phyloP scores from a whole-genome alignment of 2,329 filamentous ascomycete genomes.

The Sclerotinia borealis region DNA sequence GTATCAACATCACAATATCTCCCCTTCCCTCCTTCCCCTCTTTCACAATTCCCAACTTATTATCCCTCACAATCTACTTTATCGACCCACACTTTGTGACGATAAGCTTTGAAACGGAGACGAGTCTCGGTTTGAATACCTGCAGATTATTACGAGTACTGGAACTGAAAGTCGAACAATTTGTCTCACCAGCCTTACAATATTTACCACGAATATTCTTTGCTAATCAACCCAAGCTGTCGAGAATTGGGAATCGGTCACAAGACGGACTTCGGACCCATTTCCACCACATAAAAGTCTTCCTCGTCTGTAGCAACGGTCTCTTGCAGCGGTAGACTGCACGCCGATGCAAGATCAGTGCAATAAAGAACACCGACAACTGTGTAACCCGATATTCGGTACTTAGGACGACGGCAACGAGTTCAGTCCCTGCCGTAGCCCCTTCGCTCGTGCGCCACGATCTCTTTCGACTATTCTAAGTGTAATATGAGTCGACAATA shows the following conservation, averaged over 20 bases:
- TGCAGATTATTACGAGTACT: conserved; percentile 3
- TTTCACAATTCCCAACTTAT: not conserved
- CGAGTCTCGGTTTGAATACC: conserved; percentile 14
- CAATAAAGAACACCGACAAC: conserved; percentile 21
- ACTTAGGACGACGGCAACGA: not conserved
- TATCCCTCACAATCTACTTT: not conserved
- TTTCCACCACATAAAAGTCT: conserved; percentile 11
- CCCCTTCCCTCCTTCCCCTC: not conserved
- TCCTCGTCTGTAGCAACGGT: conserved; percentile 13
- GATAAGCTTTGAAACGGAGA: conserved; percentile 11
- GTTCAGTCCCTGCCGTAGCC: conserved; percentile 12
- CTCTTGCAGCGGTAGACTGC: conserved; percentile 23
- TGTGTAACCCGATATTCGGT: conserved; percentile 19
- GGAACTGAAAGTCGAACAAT: not conserved
- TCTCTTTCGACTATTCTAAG: not conserved
- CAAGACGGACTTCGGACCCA: conserved; percentile 1
- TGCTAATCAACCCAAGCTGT: not conserved
- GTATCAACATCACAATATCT: no score
- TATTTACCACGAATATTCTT: not conserved
- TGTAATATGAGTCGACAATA: conserved; percentile 6
- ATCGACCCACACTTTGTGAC: conserved; percentile 10
- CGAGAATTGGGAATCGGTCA: conserved; percentile 3
- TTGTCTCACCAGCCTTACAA: not conserved
- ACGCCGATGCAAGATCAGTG: conserved; percentile 26
- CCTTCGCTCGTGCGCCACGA: conserved; percentile 19